Evolutionary conservation across 108 stramenopile species (phyloP).

Genomic region (Discostella stelligeroides): DNA sequence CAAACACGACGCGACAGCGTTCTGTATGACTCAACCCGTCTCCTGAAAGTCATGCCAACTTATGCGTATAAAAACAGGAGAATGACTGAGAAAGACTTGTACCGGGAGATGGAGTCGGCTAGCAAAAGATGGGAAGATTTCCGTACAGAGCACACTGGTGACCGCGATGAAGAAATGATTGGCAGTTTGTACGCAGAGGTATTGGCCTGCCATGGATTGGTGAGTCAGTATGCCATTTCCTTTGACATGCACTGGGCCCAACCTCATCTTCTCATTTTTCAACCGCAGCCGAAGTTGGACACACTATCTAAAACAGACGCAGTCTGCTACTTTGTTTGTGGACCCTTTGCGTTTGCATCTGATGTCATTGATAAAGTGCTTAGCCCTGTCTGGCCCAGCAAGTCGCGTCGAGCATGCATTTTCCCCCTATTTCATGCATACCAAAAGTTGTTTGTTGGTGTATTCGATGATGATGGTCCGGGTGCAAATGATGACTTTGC

Average conservation of each 20-base stretch:
- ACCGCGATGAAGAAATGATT: slow-evolving; percentile 51
- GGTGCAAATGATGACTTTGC: slow-evolving; percentile 70
- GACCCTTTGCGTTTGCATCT: slow-evolving; percentile 72
- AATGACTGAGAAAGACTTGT: slow-evolving; percentile 64
- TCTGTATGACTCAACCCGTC: slow-evolving; percentile 16
- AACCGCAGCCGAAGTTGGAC: slow-evolving; percentile 57
- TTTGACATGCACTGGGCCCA: background rate
- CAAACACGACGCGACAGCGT: background rate
- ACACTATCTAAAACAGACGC: slow-evolving; percentile 61
- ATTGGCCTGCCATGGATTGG: slow-evolving; percentile 61
- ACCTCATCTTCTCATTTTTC: background rate
- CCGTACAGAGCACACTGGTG: slow-evolving; percentile 43
- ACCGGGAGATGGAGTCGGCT: slow-evolving; percentile 54
- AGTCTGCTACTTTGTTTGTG: slow-evolving; percentile 70
- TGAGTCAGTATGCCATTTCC: background rate
- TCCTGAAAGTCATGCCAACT: slow-evolving; percentile 40
- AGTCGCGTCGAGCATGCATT: slow-evolving; percentile 66
- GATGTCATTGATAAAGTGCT: slow-evolving; percentile 61
- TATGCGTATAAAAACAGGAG: slow-evolving; percentile 71
- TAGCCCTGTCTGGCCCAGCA: slow-evolving; percentile 67
- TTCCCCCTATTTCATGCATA: slow-evolving; percentile 73
- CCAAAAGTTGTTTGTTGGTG: slow-evolving; percentile 60
- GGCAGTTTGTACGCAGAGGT: slow-evolving; percentile 66
- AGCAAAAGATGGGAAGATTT: slow-evolving; percentile 48
- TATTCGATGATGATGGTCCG: slow-evolving; percentile 74